Base-by-base conservation (phyloP, 352 stramenopile genomes). In the Phytopythium aichiense region DNA sequence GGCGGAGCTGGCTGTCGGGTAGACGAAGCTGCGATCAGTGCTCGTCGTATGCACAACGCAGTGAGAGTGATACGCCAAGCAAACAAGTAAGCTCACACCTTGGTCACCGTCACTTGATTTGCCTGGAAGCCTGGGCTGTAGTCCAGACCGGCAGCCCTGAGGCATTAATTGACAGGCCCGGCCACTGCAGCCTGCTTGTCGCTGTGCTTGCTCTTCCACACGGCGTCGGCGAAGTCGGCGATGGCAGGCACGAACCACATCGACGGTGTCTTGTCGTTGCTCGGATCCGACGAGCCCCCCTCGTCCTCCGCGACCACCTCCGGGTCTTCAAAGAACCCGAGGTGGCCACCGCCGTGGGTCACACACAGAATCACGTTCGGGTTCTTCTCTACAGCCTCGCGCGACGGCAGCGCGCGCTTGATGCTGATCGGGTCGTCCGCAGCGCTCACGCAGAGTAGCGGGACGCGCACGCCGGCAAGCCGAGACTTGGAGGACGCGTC, bases 401-500 rank as follows among this genome's bases (percentile, higher is more conserved):
- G 49, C 8, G 58, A 67, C 11, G 79, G 79, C 30, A 88, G 22
- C 23, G 76, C 76, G 0, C 49, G 49, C 37, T 63, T 58, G 16
- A 77, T 72, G 38, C 73, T 81, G 68, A 91, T 85, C 15, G 81
- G 81, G 56, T 91, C 81, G 65, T 91, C 79, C 35, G 71, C 50
- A 0, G 81, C 77, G 43, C 81, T 89, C 15, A 91, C 63, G 55
- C 81, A 91, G 22, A 91, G 74, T 66, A 91, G 63, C 23, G 81
- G 79, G 33, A 91, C 65, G 38, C 49, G 37, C 37, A 91, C 75
- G 25, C 63, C 52, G 13, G 46, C 22, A 4, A 91, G 63, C 13
- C 67, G 62, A 16, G 67, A 77, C 11, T 69, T 49, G 4, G 67
- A 87, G 18, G 77, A 83, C 30, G 79, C 71, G 52, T 91, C 81